Base-by-base conservation (phyloP, 164 flowering plant genomes). In the Warburgia ugandensis region DNA sequence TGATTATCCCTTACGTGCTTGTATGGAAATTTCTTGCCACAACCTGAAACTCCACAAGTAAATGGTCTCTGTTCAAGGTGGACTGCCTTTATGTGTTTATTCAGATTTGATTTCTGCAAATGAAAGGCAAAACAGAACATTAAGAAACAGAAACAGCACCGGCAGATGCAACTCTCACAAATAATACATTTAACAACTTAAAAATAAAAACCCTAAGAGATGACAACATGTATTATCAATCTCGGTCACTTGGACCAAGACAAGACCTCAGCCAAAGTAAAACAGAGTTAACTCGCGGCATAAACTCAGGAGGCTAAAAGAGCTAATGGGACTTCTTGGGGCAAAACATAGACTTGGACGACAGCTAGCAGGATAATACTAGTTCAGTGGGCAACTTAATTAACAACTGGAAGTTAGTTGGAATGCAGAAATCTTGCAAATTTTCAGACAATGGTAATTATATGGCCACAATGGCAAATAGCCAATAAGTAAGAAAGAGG, bases 1-100 rank as follows among this genome's bases (percentile, higher is more conserved):
- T 89, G 97, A 13, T 75, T 77, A 51, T 86, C 90, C 57, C 95
- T 80, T 14, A 83, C 96, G 47, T 87, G 96, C 70, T 64, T 80
- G 68, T 66, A 85, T 0, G 94, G 39, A 37, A 92, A 92, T 27
- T 36, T 73, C 81, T 52, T 64, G 35, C 77, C 79, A 66, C 99
- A 92, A 1, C 75, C 84, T 20, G 79, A 32, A 22, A 78, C 27
- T 16, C 81, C 28, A 54, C 97, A 88, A 4, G 51, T 55, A 67
- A 69, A 86, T 29, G 89, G 95, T 37, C 63, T 72, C 13, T 59
- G 56, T 27, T 67, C 64, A 31, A 76, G 71, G 58, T 88, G 99
- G 12, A 70, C 91, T 41, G 94, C 86, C 48, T 78, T 87, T 11
- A 81, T 62, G 50, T 87, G 98, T 55, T 77, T 75, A 7, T 54